These are phyloP conservation scores for Cryptococcus sp. DNA, from an alignment of 1,284 basidiomycete species.

Conservation along the genomic window DNA sequence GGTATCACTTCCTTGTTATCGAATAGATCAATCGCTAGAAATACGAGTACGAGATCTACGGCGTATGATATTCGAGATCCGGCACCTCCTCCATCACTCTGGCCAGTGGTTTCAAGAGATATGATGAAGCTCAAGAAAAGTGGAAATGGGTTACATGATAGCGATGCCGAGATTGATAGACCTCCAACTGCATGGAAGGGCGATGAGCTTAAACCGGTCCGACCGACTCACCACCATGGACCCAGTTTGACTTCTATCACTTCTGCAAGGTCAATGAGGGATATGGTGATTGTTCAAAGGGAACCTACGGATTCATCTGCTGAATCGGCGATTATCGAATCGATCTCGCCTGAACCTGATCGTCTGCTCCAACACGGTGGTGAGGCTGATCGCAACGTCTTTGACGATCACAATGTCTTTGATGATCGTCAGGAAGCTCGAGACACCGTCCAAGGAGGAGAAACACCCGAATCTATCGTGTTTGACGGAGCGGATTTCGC, in stretches of 20 bases:
- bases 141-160: background rate
- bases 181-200: slow-evolving; percentile 11
- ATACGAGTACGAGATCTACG: background rate
- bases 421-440: too few relatives aligned
- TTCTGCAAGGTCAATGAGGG: slow-evolving; percentile 33
- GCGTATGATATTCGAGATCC: slow-evolving; percentile 35
- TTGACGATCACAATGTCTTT: too few relatives aligned
- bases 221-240: slow-evolving; percentile 41
- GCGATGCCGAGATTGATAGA: slow-evolving; percentile 1
- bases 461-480: slow-evolving; percentile 12
- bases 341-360: background rate
- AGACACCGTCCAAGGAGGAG: too few relatives aligned
- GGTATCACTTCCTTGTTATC: slow-evolving; percentile 20
- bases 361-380: too few relatives aligned
- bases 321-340: slow-evolving; percentile 3
- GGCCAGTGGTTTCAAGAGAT: slow-evolving; percentile 30
- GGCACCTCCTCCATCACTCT: slow-evolving; percentile 31
- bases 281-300: slow-evolving; percentile 36
- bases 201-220: slow-evolving; percentile 6
- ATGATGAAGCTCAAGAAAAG: slow-evolving; percentile 1
- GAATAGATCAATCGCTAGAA: background rate
- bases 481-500: slow-evolving; percentile 22
- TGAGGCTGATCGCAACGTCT: too few relatives aligned
- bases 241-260: slow-evolving; percentile 25
- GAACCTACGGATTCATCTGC: slow-evolving; percentile 16